Base-by-base conservation (phyloP, 352 stramenopile species). In the Phytopythium sindhum region DNA sequence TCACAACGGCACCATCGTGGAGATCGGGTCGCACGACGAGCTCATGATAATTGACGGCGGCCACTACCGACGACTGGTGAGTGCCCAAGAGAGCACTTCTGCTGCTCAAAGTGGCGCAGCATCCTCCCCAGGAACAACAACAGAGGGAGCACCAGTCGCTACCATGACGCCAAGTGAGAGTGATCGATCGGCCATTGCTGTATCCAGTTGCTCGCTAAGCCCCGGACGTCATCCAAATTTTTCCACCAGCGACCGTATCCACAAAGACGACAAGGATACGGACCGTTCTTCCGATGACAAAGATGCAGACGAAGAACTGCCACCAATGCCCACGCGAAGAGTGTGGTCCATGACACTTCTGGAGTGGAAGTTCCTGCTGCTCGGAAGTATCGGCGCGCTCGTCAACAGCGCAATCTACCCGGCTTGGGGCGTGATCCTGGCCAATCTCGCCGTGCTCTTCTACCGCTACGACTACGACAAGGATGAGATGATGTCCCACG, bases 1-100 rank as follows among this genome's bases (percentile, higher is more conserved):
- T 57, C 73, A 94, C n/a, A 69, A 89, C n/a, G 97, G 97, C 9
- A 66, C 65, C 28, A 93, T 99, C 28, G 83, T 97, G 4, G 96
- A 99, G 68, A 67, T 90, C 14, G 97, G 97, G 8, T 97, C 86
- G 9, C 97, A 99, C 66, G 77, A 91, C 2, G 86, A 98, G 55
- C 75, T 99, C n/a, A 70, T 98, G 58, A 23, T 37, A 17, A 72
- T 84, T 17, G n/a, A 65, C 0, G 52, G 74, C 31, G 80, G 81
- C 10, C 69, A 80, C 24, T 90, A 89, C 57, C 69, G 68, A 4
- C 57, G 24, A 23, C 61, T 90, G 4, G 68, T 90, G 1, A 66
- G 82, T 42, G 59, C 65, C 10, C 79, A 85, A 54, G 74, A 57
- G 15, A 57, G 29, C 15, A 42, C 14, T 33, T n/a, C 47, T 54